These are phyloP conservation scores for Cornus kousa DNA, from an alignment of 148 eudicot genomes.

Conservation along the genomic window DNA sequence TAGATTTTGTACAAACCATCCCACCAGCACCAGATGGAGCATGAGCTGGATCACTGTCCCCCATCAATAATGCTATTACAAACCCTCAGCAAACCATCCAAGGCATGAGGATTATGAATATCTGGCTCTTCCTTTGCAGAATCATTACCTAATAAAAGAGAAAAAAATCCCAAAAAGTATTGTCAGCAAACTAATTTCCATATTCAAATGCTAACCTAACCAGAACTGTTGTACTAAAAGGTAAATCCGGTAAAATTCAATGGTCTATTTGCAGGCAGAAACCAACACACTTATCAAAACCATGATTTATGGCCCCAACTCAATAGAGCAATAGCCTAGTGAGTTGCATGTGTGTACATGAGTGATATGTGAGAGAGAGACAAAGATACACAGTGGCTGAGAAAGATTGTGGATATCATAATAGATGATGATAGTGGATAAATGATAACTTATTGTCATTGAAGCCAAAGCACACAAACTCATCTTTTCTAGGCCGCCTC, in stretches of 20 bases:
- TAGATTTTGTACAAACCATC: constrained; percentile 42
- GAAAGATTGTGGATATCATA: background rate
- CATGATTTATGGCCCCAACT: background rate
- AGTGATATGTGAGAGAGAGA: too few relatives aligned
- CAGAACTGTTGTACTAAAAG: background rate
- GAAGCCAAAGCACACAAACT: background rate
- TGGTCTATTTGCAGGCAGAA: background rate
- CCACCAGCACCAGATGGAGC: constrained; percentile 25
- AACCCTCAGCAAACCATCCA: constrained; percentile 46
- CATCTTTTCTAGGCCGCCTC: too few relatives aligned
- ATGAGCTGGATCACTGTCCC: constrained; percentile 32
- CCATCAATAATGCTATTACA: constrained; percentile 41
- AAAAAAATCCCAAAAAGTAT: background rate
- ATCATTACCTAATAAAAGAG: constrained; percentile 37
- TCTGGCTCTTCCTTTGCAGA: constrained; percentile 67
- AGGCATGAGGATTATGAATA: constrained; percentile 39
- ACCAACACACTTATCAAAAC: background rate
- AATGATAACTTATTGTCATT: background rate
- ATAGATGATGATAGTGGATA: background rate
- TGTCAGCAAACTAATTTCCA: background rate
- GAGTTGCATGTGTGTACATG: background rate
- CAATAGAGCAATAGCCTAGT: background rate
- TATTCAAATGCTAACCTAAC: background rate
- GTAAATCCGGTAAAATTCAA: background rate
- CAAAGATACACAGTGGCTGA: too few relatives aligned